Evolutionary conservation across 2,329 filamentous ascomycete genomes (phyloP).

Genomic region (Blumeria graminis): DNA sequence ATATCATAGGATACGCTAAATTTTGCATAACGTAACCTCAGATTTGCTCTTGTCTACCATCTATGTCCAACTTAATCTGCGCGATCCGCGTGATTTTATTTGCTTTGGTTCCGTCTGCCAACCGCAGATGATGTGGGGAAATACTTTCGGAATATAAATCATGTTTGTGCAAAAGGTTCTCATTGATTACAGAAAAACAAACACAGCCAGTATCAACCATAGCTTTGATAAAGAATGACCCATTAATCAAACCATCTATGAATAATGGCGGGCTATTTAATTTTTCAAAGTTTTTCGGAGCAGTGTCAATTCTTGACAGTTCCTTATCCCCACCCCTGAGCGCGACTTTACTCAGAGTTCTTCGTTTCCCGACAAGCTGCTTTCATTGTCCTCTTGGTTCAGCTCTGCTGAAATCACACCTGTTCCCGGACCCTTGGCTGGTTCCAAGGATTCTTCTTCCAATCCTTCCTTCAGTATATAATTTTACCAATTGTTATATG

Average conservation of each 20-base stretch:
- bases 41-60: not conserved
- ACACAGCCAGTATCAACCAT: not conserved
- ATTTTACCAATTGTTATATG: no score
- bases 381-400: not conserved
- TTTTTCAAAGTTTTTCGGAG: not conserved
- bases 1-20: no score
- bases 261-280: not conserved
- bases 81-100: not conserved
- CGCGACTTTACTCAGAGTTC: no score
- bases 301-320: not conserved
- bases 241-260: not conserved
- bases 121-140: not conserved
- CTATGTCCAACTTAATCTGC: not conserved
- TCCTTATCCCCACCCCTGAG: not conserved
- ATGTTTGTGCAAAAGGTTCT: not conserved
- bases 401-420: not conserved
- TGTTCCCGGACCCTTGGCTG: not conserved
- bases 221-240: not conserved
- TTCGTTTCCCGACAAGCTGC: not conserved
- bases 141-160: not conserved
- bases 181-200: not conserved
- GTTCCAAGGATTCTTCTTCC: no score
- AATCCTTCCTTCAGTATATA: no score
- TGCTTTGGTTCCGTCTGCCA: not conserved
- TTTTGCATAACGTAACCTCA: not conserved